These are phyloP conservation scores for Coleophoma cylindrospora DNA, from an alignment of 2,329 filamentous ascomycete genomes.

Conservation along the genomic window DNA sequence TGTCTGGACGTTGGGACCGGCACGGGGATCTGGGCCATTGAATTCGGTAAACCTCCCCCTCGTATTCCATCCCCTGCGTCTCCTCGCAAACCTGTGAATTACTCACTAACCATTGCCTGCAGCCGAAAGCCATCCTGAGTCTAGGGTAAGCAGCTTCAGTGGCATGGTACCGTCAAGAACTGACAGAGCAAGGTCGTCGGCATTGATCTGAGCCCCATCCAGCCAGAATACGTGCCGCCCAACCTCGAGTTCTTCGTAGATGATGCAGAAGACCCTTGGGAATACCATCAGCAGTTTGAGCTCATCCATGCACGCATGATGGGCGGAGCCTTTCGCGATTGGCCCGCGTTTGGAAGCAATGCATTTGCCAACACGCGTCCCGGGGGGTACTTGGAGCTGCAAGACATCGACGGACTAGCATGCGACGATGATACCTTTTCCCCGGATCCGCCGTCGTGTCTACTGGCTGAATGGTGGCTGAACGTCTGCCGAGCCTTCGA, in stretches of 20 bases:
- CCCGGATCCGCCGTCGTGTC: conserved; percentile 26
- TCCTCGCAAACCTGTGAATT: background rate
- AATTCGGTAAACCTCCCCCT: background rate
- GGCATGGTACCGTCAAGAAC: conserved; percentile 25
- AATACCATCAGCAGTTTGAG: conserved; percentile 40
- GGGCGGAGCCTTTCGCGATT: conserved; percentile 49
- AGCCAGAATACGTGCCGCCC: conserved; percentile 49
- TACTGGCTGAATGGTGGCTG: conserved; percentile 38
- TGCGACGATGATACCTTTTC: conserved; percentile 31
- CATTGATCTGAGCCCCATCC: conserved; percentile 34
- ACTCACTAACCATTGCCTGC: background rate
- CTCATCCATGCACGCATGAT: conserved; percentile 51
- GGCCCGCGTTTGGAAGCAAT: conserved; percentile 26
- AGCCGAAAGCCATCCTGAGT: conserved; percentile 14
- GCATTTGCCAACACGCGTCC: conserved; percentile 1
- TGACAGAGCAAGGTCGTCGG: conserved; percentile 26
- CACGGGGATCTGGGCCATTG: conserved; percentile 33
- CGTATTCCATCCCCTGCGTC: no score
- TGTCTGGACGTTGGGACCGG: conserved; percentile 34
- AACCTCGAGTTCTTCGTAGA: conserved; percentile 66
- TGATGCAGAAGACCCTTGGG: conserved; percentile 28
- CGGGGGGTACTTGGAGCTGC: conserved; percentile 24
- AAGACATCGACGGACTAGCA: conserved; percentile 37
- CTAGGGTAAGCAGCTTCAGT: conserved; percentile 7
- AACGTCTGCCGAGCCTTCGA: conserved; percentile 35